Evolutionary conservation across 2,329 filamentous ascomycete genomes (phyloP).

Genomic region (Cladorrhinum sp.): DNA sequence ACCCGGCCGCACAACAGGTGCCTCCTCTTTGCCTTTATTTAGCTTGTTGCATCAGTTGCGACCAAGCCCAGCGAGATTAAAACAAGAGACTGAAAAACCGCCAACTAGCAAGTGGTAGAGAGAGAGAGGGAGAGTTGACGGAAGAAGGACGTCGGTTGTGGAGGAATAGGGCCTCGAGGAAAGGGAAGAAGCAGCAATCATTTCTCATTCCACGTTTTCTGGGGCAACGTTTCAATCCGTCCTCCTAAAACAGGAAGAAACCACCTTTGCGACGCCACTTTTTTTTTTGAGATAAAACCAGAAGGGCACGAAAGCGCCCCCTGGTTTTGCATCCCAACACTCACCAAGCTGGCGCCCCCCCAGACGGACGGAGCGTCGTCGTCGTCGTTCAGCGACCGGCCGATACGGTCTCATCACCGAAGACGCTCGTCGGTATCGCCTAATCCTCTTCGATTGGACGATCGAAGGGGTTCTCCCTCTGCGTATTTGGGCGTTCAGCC

Average conservation of each 20-base stretch:
- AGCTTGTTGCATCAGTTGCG: constrained; percentile 1
- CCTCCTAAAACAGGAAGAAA: not conserved
- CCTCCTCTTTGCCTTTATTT: not conserved
- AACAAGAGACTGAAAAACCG: no score
- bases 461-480: constrained; percentile 28
- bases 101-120: not conserved
- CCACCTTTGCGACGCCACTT: not conserved
- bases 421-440: constrained; percentile 46
- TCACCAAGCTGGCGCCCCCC: constrained; percentile 48
- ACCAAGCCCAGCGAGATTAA: not conserved
- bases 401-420: constrained; percentile 47
- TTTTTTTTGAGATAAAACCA: constrained; percentile 11
- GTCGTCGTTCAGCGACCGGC: constrained; percentile 52
- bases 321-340: constrained; percentile 27
- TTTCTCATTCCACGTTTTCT: not conserved
- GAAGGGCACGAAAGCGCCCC: constrained; percentile 25
- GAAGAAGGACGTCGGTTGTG: not conserved
- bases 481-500: constrained; percentile 40
- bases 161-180: not conserved
- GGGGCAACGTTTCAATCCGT: not conserved
- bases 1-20: constrained; percentile 1
- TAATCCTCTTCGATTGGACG: constrained; percentile 33
- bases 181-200: not conserved
- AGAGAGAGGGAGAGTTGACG: not conserved
- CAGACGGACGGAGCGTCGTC: constrained; percentile 47